phyloP scores from a whole-genome alignment of 2,329 filamentous ascomycete species.

The Mariannaea elegans region DNA sequence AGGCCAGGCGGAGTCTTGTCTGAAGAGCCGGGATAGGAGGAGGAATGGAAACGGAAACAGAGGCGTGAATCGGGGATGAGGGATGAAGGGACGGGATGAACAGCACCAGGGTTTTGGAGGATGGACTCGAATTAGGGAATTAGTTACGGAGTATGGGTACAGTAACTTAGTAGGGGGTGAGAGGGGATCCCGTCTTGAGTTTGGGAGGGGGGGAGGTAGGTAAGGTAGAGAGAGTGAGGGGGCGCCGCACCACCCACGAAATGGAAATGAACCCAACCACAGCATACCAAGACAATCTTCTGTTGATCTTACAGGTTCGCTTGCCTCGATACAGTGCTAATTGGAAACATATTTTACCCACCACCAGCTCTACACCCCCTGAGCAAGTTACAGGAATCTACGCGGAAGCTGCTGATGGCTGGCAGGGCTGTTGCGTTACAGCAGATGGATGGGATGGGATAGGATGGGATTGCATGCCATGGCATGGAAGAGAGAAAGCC shows the following conservation, averaged over 20 bases:
- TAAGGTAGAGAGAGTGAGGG: neutral
- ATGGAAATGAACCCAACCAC: neutral
- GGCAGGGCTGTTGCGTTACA: slow-evolving; percentile 21
- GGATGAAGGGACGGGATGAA: slow-evolving; percentile 34
- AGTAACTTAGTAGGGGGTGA: slow-evolving; percentile 22
- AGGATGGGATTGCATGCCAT: neutral
- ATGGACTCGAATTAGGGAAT: slow-evolving; percentile 20
- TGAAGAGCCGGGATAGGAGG: slow-evolving; percentile 24
- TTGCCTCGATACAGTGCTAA: slow-evolving; percentile 9
- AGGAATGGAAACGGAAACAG: slow-evolving; percentile 31
- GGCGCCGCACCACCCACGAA: slow-evolving; percentile 1
- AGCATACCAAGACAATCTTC: slow-evolving; percentile 4
- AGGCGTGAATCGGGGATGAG: slow-evolving; percentile 26
- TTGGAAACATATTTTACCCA: slow-evolving; percentile 7
- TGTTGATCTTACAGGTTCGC: neutral
- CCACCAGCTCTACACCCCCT: slow-evolving; percentile 7
- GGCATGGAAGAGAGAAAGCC: slow-evolving; percentile 1
- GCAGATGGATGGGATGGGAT: neutral
- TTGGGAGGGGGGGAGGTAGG: neutral
- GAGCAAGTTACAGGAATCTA: neutral
- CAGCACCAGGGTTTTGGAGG: slow-evolving; percentile 27
- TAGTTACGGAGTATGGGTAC: neutral
- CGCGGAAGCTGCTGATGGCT: slow-evolving; percentile 6
- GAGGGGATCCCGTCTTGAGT: neutral
- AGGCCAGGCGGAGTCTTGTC: slow-evolving; percentile 13